These are phyloP conservation scores for Syzygium malaccense DNA, from an alignment of 441 rosid species.

Conservation along the genomic window DNA sequence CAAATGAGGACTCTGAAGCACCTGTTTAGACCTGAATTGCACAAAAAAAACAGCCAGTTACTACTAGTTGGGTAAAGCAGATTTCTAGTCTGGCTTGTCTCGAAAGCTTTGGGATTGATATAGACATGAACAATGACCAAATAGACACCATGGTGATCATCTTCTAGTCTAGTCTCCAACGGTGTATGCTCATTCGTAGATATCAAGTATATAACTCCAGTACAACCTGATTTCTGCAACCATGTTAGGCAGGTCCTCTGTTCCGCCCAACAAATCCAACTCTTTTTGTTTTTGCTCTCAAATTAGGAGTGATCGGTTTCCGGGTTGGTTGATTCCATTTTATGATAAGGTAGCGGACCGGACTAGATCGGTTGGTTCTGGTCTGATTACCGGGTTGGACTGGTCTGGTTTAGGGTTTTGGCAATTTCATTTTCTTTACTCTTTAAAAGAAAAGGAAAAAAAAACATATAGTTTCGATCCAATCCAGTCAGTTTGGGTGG, in stretches of 20 bases:
- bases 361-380: too few species aligned
- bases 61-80: background rate
- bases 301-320: accelerated
- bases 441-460: too few species aligned
- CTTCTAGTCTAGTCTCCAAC: background rate
- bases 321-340: accelerated
- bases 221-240: background rate
- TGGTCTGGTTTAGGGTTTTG: too few species aligned
- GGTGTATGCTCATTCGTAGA: background rate
- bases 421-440: too few species aligned
- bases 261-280: background rate
- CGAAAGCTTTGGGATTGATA: background rate
- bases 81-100: background rate
- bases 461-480: too few species aligned
- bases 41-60: background rate
- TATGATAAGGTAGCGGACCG: too few species aligned
- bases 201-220: background rate
- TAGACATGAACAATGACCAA: background rate
- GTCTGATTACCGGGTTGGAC: too few species aligned
- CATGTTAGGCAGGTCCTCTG: background rate
- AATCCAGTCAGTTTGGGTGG: accelerated
- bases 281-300: background rate
- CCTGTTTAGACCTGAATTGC: background rate
- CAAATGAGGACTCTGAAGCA: background rate
- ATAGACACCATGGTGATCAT: background rate